Percentiles rank a stretch among this genome's conserved stretches.
These are phyloP conservation scores for Kurtzmaniella quercitrusa DNA, from an alignment of 1,139 yeast genomes.

Conservation along the genomic window DNA sequence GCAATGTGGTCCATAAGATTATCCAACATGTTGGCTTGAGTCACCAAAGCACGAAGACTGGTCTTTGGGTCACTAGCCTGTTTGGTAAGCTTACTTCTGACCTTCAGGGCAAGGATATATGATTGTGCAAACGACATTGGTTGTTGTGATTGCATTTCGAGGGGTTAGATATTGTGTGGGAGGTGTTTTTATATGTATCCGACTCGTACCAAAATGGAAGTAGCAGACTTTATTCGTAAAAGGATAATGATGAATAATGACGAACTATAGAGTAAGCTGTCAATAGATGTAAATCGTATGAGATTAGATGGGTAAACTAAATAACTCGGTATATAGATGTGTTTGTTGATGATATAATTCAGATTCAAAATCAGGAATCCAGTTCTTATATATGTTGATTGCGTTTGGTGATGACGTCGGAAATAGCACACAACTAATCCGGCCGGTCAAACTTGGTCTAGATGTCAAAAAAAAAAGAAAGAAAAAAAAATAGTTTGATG, in stretches of 20 bases:
- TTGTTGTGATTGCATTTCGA: not conserved
- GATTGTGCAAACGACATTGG: constrained; percentile 48
- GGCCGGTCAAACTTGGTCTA: not conserved
- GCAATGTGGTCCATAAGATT: constrained; percentile 54
- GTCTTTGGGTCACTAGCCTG: constrained; percentile 65
- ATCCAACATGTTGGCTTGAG: constrained; percentile 76
- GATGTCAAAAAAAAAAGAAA: not conserved
- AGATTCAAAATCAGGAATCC: not conserved
- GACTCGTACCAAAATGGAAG: not conserved
- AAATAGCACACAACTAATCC: not conserved
- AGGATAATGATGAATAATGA: not conserved
- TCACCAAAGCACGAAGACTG: constrained; percentile 57
- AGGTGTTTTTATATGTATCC: not conserved
- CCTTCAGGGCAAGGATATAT: constrained; percentile 64
- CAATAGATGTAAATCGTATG: not conserved
- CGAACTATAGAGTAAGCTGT: not conserved
- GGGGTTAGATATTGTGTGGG: not conserved
- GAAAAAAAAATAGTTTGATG: not conserved
- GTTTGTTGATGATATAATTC: not conserved
- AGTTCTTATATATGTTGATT: not conserved
- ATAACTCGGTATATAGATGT: not conserved
- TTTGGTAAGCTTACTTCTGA: constrained; percentile 60
- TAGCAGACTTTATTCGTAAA: not conserved
- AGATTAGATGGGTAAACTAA: not conserved
- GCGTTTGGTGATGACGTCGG: not conserved